Conservation (phyloP, 2,329 filamentous ascomycete genomes). For the Cladophialophora exuberans region DNA sequence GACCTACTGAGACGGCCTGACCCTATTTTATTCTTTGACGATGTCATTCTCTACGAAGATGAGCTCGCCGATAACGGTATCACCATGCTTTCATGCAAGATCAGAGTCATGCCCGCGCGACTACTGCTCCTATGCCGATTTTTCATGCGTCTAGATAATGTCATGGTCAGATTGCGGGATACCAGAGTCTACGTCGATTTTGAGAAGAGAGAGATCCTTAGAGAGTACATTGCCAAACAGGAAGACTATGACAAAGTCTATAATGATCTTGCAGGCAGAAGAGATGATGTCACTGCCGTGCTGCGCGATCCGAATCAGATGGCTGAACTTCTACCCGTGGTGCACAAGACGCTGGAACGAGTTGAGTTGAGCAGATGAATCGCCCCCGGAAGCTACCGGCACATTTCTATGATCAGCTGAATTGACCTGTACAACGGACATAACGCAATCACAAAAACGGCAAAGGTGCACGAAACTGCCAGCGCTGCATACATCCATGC, state of each 20-base stretch:
- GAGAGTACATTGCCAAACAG: slow-evolving; percentile 91
- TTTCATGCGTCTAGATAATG: slow-evolving; percentile 91
- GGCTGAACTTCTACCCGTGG: slow-evolving; percentile 68
- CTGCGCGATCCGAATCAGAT: slow-evolving; percentile 81
- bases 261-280: slow-evolving; percentile 63
- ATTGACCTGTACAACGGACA: too few relatives aligned
- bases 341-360: slow-evolving; percentile 69
- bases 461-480: too few relatives aligned
- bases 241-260: slow-evolving; percentile 76
- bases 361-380: slow-evolving; percentile 39
- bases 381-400: neutral
- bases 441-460: too few relatives aligned
- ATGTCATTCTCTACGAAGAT: slow-evolving; percentile 94
- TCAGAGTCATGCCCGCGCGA: slow-evolving; percentile 87
- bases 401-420: too few relatives aligned
- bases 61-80: slow-evolving; percentile 98
- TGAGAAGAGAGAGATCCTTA: slow-evolving; percentile 72
- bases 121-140: slow-evolving; percentile 83
- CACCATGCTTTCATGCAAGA: slow-evolving; percentile 83
- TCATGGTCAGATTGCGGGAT: slow-evolving; percentile 83
- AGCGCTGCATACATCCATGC: too few relatives aligned
- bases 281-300: slow-evolving; percentile 75
- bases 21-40: slow-evolving; percentile 95
- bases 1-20: slow-evolving; percentile 86
- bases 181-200: slow-evolving; percentile 94